Percentiles rank a stretch among this genome's conserved stretches.
These are phyloP conservation scores for Neopestalotiopsis clavispora DNA, from an alignment of 2,329 filamentous ascomycete species.

Conservation along the genomic window DNA sequence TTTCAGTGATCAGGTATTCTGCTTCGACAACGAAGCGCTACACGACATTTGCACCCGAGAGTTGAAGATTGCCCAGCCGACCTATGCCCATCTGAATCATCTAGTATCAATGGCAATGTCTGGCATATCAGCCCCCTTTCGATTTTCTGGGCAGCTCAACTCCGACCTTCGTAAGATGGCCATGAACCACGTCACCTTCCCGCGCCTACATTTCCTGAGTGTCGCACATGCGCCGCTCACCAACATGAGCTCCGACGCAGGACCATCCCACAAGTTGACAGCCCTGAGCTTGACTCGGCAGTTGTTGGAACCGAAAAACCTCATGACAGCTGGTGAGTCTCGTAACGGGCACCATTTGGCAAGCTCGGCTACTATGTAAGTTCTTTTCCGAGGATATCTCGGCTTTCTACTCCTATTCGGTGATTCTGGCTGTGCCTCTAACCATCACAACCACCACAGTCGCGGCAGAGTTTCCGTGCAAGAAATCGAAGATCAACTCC, in stretches of 20 bases:
- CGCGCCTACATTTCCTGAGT: constrained; percentile 99
- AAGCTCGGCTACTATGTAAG: constrained; percentile 96
- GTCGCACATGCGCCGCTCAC: constrained; percentile 99
- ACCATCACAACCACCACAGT: too few relatives aligned
- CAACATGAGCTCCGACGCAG: constrained; percentile 72
- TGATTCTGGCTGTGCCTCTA: too few relatives aligned
- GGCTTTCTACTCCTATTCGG: too few relatives aligned
- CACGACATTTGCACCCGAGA: constrained; percentile 99
- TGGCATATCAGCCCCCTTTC: constrained; percentile 95
- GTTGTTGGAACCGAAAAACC: constrained; percentile 99
- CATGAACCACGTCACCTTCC: constrained; percentile 99
- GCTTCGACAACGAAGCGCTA: constrained; percentile 99
- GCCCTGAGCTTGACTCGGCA: constrained; percentile 99
- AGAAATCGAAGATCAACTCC: too few relatives aligned
- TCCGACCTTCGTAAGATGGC: constrained; percentile 99
- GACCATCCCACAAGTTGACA: constrained; percentile 96
- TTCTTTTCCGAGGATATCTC: constrained; percentile 23
- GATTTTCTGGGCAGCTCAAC: constrained; percentile 99
- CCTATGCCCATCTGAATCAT: constrained; percentile 99
- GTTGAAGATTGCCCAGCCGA: constrained; percentile 97
- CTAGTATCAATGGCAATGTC: constrained; percentile 99
- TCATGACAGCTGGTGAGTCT: constrained; percentile 99
- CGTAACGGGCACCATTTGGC: constrained; percentile 99
- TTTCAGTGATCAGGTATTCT: constrained; percentile 99
- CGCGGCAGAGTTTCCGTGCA: too few relatives aligned